Base-by-base conservation (phyloP, 768 basidiomycete genomes). In the Kwoniella dendrophila region DNA sequence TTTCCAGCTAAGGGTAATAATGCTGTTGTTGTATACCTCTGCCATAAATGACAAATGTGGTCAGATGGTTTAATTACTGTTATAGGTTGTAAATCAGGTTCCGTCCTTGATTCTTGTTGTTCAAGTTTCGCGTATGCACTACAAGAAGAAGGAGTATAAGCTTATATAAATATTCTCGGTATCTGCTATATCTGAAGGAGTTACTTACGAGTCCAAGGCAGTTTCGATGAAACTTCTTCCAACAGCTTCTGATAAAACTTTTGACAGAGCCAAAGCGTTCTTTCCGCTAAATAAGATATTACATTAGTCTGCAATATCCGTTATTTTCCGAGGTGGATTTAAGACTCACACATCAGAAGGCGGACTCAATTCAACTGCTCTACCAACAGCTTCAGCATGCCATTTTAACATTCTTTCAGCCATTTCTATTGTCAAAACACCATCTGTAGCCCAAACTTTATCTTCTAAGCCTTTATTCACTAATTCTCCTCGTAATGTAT, bases 331-430 rank as follows among this genome's bases (percentile, higher is more conserved):
- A 38, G 36, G 8, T 6, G 41, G 18, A 20, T 6, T 14, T 27
- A 1, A 20, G 2, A 83, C 90, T 80, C 73, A 96, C 92, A 94
- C 86, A 72, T 99, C 96, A 43, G 85, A 87, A 7, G 84, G 73
- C 11, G 87, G 79, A 72, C 87, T 93, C 48, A 99, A 81, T 79
- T 98, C 96, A 11, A 94, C 90, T 67, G 92, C 94, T 69, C 96
- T 82, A 3, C 96, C 95, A 29, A 96, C 87, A 4, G 93, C 91
- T 76, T 99, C 96, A 1, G 96, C 95, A 78, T 99, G 96, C 93
- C 95, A 97, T 77, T 87, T 90, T 16, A 98, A 81, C 87, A 98
- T 93, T 70, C 84, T 88, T 81, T 95, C 92, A 1, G 92, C 90
- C 10, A 86, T 81, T 40, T 87, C 85, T 2, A 96, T 80, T 47